Percentiles rank a stretch among this genome's conserved stretches.
phyloP scores from a whole-genome alignment of 805 yeast species.

The Candida bentonensis region DNA sequence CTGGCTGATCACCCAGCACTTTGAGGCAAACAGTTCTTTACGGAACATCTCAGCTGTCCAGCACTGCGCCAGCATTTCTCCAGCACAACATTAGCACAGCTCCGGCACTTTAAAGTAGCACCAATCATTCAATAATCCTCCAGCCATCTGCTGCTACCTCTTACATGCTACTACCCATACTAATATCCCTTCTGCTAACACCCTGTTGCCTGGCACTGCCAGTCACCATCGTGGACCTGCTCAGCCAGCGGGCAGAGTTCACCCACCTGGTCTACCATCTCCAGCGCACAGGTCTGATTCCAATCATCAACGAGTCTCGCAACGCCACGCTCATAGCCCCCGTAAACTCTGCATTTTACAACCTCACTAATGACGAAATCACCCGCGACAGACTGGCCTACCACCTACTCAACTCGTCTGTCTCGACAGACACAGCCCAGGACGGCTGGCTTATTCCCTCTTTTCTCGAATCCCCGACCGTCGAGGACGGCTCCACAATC shows the following conservation, averaged over 20 bases:
- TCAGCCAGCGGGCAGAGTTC: conserved; percentile 55
- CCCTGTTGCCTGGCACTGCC: not conserved
- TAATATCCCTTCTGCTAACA: too few relatives aligned
- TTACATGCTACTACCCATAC: too few relatives aligned
- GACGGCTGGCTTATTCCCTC: conserved; percentile 5
- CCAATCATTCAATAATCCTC: too few relatives aligned
- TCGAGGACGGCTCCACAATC: conserved; percentile 6
- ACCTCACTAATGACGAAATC: conserved; percentile 7
- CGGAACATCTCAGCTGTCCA: too few relatives aligned
- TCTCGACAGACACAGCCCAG: conserved; percentile 5
- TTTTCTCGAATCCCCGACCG: conserved; percentile 1
- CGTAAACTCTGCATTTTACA: conserved; percentile 57
- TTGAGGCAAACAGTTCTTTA: too few relatives aligned
- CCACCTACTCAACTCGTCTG: conserved; percentile 20
- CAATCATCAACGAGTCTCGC: conserved; percentile 40
- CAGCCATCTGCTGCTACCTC: too few relatives aligned
- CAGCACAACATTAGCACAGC: too few relatives aligned
- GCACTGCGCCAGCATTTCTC: too few relatives aligned
- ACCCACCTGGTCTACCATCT: conserved; percentile 44
- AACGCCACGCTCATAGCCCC: conserved; percentile 72
- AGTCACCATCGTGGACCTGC: conserved; percentile 39
- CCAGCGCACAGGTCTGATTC: conserved; percentile 51
- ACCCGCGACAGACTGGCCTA: conserved; percentile 13
- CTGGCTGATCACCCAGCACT: too few relatives aligned
- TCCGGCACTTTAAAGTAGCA: too few relatives aligned